Percentiles rank a stretch among this genome's conserved stretches.
Conservation (phyloP, 1,284 basidiomycete genomes). For the Cystobasidiaceae sp. region DNA sequence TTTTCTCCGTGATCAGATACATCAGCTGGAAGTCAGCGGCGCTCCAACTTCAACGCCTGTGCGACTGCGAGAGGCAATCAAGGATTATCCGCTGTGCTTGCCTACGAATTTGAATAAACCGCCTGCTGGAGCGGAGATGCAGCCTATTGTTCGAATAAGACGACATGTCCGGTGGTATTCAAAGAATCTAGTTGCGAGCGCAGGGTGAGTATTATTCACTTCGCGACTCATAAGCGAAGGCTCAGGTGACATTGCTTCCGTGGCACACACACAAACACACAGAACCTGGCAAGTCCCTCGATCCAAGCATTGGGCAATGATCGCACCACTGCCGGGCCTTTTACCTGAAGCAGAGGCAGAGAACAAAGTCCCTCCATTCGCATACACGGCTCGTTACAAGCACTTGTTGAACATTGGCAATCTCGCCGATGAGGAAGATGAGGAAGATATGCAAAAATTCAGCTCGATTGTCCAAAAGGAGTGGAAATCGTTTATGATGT, state of each 20-base stretch:
- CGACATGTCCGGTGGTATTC: slow-evolving; percentile 39
- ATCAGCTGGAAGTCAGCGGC: slow-evolving; percentile 35
- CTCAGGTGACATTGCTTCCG: too few species aligned
- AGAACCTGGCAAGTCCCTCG: slow-evolving; percentile 41
- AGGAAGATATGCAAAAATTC: slow-evolving; percentile 39
- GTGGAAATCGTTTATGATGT: slow-evolving; percentile 42
- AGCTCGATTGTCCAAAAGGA: slow-evolving; percentile 41
- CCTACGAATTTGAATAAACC: slow-evolving; percentile 35
- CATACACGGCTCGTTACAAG: slow-evolving; percentile 47
- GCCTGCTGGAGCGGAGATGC: slow-evolving; percentile 25
- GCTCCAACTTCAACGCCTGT: slow-evolving; percentile 37
- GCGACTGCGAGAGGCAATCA: slow-evolving; percentile 37
- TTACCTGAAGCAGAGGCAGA: neutral
- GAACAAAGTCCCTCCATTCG: slow-evolving; percentile 19
- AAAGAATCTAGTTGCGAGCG: slow-evolving; percentile 37
- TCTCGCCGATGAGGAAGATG: slow-evolving; percentile 37
- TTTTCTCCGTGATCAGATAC: slow-evolving; percentile 58
- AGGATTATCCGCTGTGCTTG: slow-evolving; percentile 37
- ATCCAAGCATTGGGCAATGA: slow-evolving; percentile 39
- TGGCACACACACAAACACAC: too few species aligned
- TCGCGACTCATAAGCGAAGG: too few species aligned
- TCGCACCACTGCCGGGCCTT: slow-evolving; percentile 30
- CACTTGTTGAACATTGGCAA: slow-evolving; percentile 50
- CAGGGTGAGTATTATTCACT: slow-evolving; percentile 18
- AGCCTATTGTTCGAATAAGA: slow-evolving; percentile 35